These are phyloP conservation scores for Colletotrichum siamense DNA, from an alignment of 2,329 filamentous ascomycete genomes.

Conservation along the genomic window DNA sequence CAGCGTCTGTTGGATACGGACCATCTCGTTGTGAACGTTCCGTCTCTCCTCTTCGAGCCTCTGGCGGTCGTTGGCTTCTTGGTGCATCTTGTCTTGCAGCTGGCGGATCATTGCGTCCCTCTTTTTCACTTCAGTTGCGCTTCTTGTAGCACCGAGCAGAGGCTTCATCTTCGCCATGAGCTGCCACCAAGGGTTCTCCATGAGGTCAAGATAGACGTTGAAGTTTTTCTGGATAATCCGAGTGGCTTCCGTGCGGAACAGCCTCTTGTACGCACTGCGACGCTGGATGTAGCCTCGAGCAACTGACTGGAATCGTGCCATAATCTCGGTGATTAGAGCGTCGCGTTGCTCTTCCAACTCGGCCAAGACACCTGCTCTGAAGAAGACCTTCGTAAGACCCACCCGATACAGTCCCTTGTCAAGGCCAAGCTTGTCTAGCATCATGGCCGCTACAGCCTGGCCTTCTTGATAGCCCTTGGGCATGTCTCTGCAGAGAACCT, in stretches of 20 bases:
- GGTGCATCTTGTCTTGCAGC: slow-evolving; percentile 82
- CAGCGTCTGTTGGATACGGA: slow-evolving; percentile 89
- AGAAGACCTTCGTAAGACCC: slow-evolving; percentile 96
- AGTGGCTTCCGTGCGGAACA: slow-evolving; percentile 94
- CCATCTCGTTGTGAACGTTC: slow-evolving; percentile 84
- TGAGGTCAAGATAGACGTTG: slow-evolving; percentile 87
- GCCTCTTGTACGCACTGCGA: slow-evolving; percentile 86
- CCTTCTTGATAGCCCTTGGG: slow-evolving; percentile 92
- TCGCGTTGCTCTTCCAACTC: slow-evolving; percentile 97
- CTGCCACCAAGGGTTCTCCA: slow-evolving; percentile 96
- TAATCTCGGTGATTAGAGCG: slow-evolving; percentile 89
- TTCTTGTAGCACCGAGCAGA: slow-evolving; percentile 87
- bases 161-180: slow-evolving; percentile 95
- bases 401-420: slow-evolving; percentile 90
- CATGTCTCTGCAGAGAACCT: slow-evolving; percentile 88
- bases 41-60: slow-evolving; percentile 90
- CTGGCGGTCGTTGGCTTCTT: slow-evolving; percentile 76
- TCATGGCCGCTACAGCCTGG: slow-evolving; percentile 81
- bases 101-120: slow-evolving; percentile 91
- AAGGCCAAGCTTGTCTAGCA: slow-evolving; percentile 87
- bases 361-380: slow-evolving; percentile 92
- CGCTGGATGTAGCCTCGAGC: slow-evolving; percentile 90
- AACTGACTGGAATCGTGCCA: slow-evolving; percentile 90
- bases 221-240: slow-evolving; percentile 96
- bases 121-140: slow-evolving; percentile 92